Evolutionary conservation across 805 yeast species (phyloP), one percentile per base, ranked within the genome.

Genomic region (Lachancea quebecensis): DNA sequence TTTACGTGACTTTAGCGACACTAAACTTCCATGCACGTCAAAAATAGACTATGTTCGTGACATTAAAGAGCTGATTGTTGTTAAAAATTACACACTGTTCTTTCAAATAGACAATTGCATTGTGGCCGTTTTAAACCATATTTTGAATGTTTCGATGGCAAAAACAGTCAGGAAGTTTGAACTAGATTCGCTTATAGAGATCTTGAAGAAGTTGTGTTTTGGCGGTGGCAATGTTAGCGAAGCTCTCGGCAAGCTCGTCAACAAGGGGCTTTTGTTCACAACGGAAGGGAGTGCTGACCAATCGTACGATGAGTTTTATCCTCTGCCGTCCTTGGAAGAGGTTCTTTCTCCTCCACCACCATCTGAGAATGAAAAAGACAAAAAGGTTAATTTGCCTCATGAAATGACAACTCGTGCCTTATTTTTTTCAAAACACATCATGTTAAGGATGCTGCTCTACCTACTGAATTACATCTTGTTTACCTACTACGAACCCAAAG

Each of bases 381-480:
- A 60, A 47, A 64, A 63, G 47, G 52, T 63, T 30, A 63, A 66
- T 28, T 45, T 69, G 9, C 69, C 72, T 15, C 73, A 69, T 44
- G 69, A 65, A 30, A 62, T 70, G 8, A 66, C 69, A 0, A 62
- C 72, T 0, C 61, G 68, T 46, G 74, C 71, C 2, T 47, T 69
- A 27, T 65, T 70, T 36, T 68, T 70, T 48, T 58, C 64, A 5
- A 58, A 66, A 30, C 73, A 69, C 53, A 57, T 69, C 15, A 56
- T 65, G 10, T 59, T 75, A 28, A 71, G 78, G 50, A 72, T 76
- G 66, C 56, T 77, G 56, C 59, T 74, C 15, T 78, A 75, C 50
- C 58, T 75, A 5, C 57, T 77, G 49, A 77, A 76, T 51, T 78
- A 78, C 54, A 69, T 77, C 32, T 50, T 71, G 16, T 71, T 68